Evolutionary conservation across 352 stramenopile species (phyloP).

Genomic region (Pythium grandisporangium): DNA sequence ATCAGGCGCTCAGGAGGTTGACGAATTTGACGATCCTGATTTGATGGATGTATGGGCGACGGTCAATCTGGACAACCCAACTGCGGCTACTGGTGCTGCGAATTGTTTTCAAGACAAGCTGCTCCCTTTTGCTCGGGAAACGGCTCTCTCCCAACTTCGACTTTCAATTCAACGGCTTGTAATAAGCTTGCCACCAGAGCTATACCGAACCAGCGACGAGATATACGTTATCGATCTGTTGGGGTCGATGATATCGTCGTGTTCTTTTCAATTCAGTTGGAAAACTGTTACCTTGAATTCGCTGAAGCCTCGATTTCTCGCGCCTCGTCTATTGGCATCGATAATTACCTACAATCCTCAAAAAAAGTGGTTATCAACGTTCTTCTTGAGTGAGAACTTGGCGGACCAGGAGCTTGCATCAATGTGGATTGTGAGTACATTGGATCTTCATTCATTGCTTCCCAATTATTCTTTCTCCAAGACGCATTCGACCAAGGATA

Average conservation of each 20-base stretch:
- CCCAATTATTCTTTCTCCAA: neutral
- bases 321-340: conserved; percentile 41
- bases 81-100: neutral
- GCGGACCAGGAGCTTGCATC: conserved; percentile 42
- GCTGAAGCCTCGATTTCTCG: conserved; percentile 39
- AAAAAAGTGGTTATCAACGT: conserved; percentile 57
- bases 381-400: conserved; percentile 46
- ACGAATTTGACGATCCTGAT: conserved; percentile 36
- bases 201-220: conserved; percentile 27
- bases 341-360: conserved; percentile 45
- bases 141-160: conserved; percentile 17
- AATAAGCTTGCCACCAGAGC: conserved; percentile 29
- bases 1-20: conserved; percentile 12
- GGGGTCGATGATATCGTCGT: conserved; percentile 44
- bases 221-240: conserved; percentile 62
- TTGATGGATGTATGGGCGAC: conserved; percentile 32
- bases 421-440: conserved; percentile 56
- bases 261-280: conserved; percentile 57
- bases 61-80: conserved; percentile 28
- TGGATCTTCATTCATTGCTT: conserved; percentile 38
- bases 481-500: too few relatives aligned
- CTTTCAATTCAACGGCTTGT: conserved; percentile 41
- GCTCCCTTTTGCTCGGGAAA: conserved; percentile 1
- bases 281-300: conserved; percentile 22
- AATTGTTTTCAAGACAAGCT: neutral